Conservation (phyloP, 768 basidiomycete species). For the Zangia roseola region DNA sequence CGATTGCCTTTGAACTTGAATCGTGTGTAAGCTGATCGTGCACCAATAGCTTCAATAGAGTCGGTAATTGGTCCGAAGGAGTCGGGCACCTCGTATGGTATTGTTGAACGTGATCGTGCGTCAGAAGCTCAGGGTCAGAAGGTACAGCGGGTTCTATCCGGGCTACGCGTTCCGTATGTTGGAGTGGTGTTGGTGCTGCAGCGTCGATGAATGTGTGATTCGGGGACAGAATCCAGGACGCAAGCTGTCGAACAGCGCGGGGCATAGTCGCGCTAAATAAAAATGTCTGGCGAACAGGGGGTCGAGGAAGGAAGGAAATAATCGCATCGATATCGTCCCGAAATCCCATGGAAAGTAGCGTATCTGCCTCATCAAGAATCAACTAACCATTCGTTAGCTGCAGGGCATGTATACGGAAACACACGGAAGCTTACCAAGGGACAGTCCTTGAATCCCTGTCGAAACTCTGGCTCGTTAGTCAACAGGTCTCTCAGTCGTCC, state of each 20-base stretch:
- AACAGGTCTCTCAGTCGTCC: constrained; percentile 80
- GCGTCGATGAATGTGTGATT: constrained; percentile 76
- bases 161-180: neutral
- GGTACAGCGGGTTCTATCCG: neutral
- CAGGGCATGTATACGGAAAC: neutral
- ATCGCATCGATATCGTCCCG: constrained; percentile 81
- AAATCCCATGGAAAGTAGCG: constrained; percentile 91
- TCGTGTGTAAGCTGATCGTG: constrained; percentile 83
- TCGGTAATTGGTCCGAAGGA: constrained; percentile 70
- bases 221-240: constrained; percentile 53
- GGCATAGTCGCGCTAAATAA: constrained; percentile 90
- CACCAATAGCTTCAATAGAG: constrained; percentile 74
- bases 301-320: constrained; percentile 54
- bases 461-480: constrained; percentile 54
- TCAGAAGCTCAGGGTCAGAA: constrained; percentile 36
- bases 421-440: constrained; percentile 50
- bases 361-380: constrained; percentile 91
- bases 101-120: constrained; percentile 77
- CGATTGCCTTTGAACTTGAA: constrained; percentile 65
- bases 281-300: constrained; percentile 80
- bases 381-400: constrained; percentile 48
- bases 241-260: constrained; percentile 66
- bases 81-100: constrained; percentile 72
- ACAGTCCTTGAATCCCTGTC: constrained; percentile 49
- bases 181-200: constrained; percentile 39